These are phyloP conservation scores for Cercospora berteroae DNA, from an alignment of 2,329 filamentous ascomycete genomes.

Conservation along the genomic window DNA sequence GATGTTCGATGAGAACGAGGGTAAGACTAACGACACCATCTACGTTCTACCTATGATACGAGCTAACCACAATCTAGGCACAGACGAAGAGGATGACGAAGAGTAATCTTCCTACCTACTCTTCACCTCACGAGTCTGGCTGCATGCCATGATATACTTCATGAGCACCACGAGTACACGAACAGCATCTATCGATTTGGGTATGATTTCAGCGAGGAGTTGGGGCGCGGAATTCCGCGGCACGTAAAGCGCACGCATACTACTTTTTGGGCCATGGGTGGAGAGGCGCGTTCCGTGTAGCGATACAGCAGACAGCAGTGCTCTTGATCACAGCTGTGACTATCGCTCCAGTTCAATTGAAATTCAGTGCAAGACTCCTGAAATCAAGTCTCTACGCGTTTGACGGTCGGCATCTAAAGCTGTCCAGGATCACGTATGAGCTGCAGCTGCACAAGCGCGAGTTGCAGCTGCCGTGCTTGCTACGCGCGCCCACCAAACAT, in stretches of 20 bases:
- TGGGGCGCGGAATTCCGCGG: slow-evolving; percentile 12
- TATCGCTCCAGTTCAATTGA: not conserved
- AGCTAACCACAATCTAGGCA: not conserved
- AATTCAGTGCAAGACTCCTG: not conserved
- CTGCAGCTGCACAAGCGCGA: not conserved
- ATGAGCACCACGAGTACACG: slow-evolving; percentile 1
- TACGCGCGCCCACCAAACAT: not conserved
- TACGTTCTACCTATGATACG: slow-evolving; percentile 33
- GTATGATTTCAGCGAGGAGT: slow-evolving; percentile 21
- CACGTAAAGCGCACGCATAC: slow-evolving; percentile 4
- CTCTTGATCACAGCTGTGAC: not conserved
- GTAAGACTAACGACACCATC: slow-evolving; percentile 50
- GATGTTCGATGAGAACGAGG: slow-evolving; percentile 59
- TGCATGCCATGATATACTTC: not conserved
- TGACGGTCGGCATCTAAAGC: not conserved
- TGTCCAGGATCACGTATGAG: not conserved
- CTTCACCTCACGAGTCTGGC: not conserved
- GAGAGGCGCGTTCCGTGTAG: not conserved
- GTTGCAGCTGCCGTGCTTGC: not conserved
- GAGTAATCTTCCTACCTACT: not conserved
- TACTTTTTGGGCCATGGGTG: slow-evolving; percentile 1
- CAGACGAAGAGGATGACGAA: slow-evolving; percentile 23
- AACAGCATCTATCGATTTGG: slow-evolving; percentile 14
- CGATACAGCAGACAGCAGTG: not conserved
- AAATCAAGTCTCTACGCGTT: not conserved